Percentiles rank a stretch among this genome's conserved stretches.
These are phyloP conservation scores for Gregarina niphandrodes DNA, from an alignment of 169 alveolate genomes.

Conservation along the genomic window DNA sequence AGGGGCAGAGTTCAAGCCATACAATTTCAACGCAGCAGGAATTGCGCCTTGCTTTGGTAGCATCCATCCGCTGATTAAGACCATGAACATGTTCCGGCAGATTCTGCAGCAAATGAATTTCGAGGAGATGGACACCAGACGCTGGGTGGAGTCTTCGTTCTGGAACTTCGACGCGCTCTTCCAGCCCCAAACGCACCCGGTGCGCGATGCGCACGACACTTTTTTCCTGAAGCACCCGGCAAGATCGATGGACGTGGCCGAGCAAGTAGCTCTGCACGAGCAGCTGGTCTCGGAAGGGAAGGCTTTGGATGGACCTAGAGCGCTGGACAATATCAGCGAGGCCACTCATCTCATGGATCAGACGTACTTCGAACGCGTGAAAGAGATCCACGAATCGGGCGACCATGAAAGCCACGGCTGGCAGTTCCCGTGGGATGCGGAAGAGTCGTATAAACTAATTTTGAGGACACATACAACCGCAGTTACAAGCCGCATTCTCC, in stretches of 20 bases:
- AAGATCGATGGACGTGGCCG: no score
- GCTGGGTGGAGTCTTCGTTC: conserved; percentile 88
- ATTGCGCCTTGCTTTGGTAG: conserved; percentile 45
- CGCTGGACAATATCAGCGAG: conserved; percentile 25
- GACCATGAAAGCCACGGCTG: background rate
- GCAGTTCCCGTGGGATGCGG: background rate
- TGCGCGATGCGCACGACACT: conserved; percentile 98
- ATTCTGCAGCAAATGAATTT: conserved; percentile 67
- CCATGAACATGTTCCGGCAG: conserved; percentile 49
- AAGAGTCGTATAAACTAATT: conserved; percentile 31
- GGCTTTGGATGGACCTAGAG: no score
- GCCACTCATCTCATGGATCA: background rate
- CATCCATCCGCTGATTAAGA: conserved; percentile 63
- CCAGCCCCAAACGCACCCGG: conserved; percentile 98
- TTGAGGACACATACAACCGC: conserved; percentile 99
- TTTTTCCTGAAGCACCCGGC: conserved; percentile 78
- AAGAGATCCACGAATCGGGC: conserved; percentile 65
- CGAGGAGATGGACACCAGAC: conserved; percentile 94
- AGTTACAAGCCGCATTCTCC: conserved; percentile 73
- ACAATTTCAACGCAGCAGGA: conserved; percentile 52
- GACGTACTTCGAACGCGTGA: conserved; percentile 59
- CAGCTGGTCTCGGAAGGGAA: no score
- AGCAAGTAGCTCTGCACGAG: no score
- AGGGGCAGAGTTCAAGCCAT: conserved; percentile 15
- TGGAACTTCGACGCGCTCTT: conserved; percentile 97